Evolutionary conservation across 345 rosid species (phyloP).

Genomic region (Rhodamnia rubescens): DNA sequence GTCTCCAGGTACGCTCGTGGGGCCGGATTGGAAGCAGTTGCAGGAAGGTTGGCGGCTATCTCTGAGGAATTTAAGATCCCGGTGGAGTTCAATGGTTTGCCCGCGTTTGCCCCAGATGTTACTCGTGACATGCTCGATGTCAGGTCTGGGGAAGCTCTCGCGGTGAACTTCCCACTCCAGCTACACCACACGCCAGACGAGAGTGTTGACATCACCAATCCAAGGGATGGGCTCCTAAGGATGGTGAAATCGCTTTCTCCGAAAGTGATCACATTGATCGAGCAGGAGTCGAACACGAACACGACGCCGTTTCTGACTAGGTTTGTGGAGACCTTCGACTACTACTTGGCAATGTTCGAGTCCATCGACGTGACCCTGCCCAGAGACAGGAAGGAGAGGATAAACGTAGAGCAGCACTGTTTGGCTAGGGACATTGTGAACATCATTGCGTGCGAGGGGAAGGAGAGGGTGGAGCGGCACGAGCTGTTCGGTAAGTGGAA

Average conservation of each 20-base stretch:
- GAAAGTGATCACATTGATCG: slow-evolving; percentile 50
- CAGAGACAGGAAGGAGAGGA: slow-evolving; percentile 43
- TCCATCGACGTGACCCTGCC: slow-evolving; percentile 51
- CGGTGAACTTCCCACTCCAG: slow-evolving; percentile 56
- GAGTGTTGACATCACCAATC: slow-evolving; percentile 62
- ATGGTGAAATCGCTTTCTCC: slow-evolving; percentile 60
- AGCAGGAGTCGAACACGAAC: slow-evolving; percentile 75
- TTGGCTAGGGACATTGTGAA: slow-evolving; percentile 70
- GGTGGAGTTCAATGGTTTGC: slow-evolving; percentile 48
- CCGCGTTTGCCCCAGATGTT: slow-evolving; percentile 43
- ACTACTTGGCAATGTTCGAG: slow-evolving; percentile 62
- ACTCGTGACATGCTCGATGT: slow-evolving; percentile 41
- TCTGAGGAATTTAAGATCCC: slow-evolving; percentile 46
- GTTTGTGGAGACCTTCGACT: slow-evolving; percentile 47
- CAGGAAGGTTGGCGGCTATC: slow-evolving; percentile 27
- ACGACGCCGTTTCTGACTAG: slow-evolving; percentile 55
- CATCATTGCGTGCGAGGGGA: slow-evolving; percentile 60
- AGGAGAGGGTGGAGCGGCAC: slow-evolving; percentile 62
- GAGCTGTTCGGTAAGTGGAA: slow-evolving; percentile 73
- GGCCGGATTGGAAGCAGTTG: slow-evolving; percentile 44
- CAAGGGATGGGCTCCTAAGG: slow-evolving; percentile 59
- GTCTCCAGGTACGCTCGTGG: slow-evolving; percentile 44
- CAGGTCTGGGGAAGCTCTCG: slow-evolving; percentile 57
- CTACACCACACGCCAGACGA: slow-evolving; percentile 78
- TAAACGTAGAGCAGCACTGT: slow-evolving; percentile 62